Evolutionary conservation across 805 yeast species (phyloP).

Genomic region (Sungouiella thailandica): DNA sequence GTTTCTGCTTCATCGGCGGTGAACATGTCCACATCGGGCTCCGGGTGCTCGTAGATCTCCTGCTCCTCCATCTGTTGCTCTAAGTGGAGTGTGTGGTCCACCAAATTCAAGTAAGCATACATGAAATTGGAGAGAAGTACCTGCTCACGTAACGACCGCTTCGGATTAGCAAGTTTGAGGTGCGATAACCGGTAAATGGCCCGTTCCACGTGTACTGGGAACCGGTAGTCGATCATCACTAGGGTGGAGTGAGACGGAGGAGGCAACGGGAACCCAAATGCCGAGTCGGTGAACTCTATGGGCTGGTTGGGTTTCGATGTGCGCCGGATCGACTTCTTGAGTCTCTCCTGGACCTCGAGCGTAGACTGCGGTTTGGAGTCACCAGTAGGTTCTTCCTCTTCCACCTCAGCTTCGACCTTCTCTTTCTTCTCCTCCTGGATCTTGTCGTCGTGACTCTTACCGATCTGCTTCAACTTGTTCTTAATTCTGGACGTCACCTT

Average conservation of each 20-base stretch:
- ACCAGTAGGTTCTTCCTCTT: conserved; percentile 7
- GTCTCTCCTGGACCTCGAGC: conserved; percentile 38
- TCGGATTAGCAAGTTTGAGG: conserved; percentile 89
- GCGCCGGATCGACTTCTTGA: conserved; percentile 37
- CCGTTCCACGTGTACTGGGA: conserved; percentile 92
- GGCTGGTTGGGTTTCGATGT: conserved; percentile 43
- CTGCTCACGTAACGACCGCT: conserved; percentile 86
- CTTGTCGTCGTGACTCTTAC: conserved; percentile 10
- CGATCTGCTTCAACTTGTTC: conserved; percentile 13
- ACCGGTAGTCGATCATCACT: conserved; percentile 77
- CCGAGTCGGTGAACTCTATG: conserved; percentile 60
- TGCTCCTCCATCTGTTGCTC: conserved; percentile 48
- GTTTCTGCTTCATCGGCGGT: conserved; percentile 15
- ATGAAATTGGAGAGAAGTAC: conserved; percentile 91
- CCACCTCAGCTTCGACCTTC: conserved; percentile 2
- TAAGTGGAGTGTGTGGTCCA: conserved; percentile 81
- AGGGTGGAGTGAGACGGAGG: conserved; percentile 73
- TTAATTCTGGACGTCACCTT: conserved; percentile 11
- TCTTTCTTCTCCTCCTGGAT: conserved; percentile 4
- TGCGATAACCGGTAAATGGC: conserved; percentile 93
- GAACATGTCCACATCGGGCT: conserved; percentile 11
- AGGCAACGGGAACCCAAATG: conserved; percentile 84
- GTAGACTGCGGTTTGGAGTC: conserved; percentile 29
- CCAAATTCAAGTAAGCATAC: conserved; percentile 94
- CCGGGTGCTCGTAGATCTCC: conserved; percentile 13